Evolutionary conservation across 768 basidiomycete species (phyloP).

Genomic region (Lentinula raphanica): DNA sequence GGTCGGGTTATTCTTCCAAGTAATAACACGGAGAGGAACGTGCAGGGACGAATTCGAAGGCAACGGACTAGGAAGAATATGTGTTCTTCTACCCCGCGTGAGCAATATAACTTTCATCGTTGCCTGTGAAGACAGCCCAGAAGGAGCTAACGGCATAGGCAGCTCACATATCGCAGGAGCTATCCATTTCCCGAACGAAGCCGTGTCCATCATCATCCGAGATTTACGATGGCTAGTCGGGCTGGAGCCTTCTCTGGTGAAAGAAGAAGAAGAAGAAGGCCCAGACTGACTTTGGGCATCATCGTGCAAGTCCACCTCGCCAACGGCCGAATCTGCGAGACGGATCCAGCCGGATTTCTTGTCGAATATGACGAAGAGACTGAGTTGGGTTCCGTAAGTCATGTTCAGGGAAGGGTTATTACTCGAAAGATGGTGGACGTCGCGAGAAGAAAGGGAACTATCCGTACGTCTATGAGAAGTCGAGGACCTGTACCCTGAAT

Average conservation of each 20-base stretch:
- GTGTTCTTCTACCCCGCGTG: constrained; percentile 65
- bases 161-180: constrained; percentile 44
- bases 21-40: constrained; percentile 48
- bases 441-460: constrained; percentile 35
- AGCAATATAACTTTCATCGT: constrained; percentile 56
- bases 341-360: constrained; percentile 86
- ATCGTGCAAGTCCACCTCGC: constrained; percentile 65
- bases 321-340: constrained; percentile 72
- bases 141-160: constrained; percentile 33
- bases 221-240: constrained; percentile 6
- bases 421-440: constrained; percentile 21
- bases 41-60: constrained; percentile 42
- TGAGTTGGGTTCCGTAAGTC: constrained; percentile 65
- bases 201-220: constrained; percentile 22
- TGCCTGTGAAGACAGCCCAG: constrained; percentile 21
- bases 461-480: constrained; percentile 36
- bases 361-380: constrained; percentile 80
- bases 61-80: constrained; percentile 63
- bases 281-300: constrained; percentile 24
- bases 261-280: too few species aligned
- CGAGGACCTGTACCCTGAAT: constrained; percentile 24
- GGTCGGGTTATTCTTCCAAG: constrained; percentile 57
- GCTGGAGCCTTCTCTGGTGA: constrained; percentile 11
- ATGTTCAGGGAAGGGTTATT: constrained; percentile 25
- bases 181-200: constrained; percentile 38